Evolutionary conservation across 179 eudicot genomes (phyloP), one percentile per base, ranked within the genome.

Genomic region (Beta macrorhiza): DNA sequence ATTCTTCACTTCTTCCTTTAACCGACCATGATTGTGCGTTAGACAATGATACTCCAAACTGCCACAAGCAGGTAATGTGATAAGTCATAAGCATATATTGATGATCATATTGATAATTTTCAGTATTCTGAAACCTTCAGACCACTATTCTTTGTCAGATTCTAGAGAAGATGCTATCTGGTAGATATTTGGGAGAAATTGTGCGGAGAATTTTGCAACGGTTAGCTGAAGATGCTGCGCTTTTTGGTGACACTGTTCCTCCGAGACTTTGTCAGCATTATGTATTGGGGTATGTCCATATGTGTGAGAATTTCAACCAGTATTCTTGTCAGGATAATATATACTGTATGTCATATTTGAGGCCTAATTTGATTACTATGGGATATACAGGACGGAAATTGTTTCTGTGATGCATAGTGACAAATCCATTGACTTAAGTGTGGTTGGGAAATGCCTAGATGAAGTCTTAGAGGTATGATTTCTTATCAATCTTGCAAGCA

Each of bases 91-190:
- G 13, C 81, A 10, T 86, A 69, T 68, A 42, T 13, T 55, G 49
- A 45, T 77, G 72, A 74, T 29, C 59, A 55, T 32, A 11, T 80
- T 5, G 80, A 44, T 56, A 17, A n/a, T 17, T 0, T 44, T 17
- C 0, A 19, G 37, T 3, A 14, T 73, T 58, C 72, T 72, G 22
- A 47, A 63, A 77, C 29, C 22, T 51, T 78, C 15, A 61, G n/a
- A 25, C 63, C 13, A 17, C 59, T 47, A 0, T 13, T 72, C 19
- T 55, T 14, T 57, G 0, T 45, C 75, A 85, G 97, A 87, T 89
- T 78, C 86, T 95, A 80, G 97, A 95, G 87, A 95, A 93, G 87
- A 90, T 92, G 97, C 85, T 94, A 78, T 93, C 98, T 37, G 97
- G 97, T 75, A 90, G 90, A 94, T 93, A 95, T 84, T 75, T 93